Percentiles rank a stretch among this genome's conserved stretches.
Conservation (phyloP, 441 rosid genomes). For the Croton laevigatus region DNA sequence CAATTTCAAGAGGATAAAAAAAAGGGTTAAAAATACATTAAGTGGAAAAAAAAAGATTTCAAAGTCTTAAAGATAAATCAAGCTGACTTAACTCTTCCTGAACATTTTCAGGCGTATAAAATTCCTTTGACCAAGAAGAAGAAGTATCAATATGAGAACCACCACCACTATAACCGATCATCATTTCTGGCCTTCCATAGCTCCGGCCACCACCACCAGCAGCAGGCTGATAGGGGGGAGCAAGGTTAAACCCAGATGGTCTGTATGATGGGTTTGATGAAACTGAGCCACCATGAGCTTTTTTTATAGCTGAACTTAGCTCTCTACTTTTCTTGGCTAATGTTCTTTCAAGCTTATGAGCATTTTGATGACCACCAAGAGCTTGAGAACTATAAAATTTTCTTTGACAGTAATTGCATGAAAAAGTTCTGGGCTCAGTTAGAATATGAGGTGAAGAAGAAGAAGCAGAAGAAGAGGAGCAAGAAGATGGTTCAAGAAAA, state of each 20-base stretch:
- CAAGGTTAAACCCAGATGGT: conserved; percentile 21
- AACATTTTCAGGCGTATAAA: conserved; percentile 41
- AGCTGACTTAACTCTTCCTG: conserved; percentile 62
- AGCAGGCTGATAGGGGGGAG: conserved; percentile 19
- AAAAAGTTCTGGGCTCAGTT: conserved; percentile 54
- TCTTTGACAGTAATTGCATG: conserved; percentile 86
- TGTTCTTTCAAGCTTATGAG: conserved; percentile 89
- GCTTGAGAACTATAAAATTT: conserved; percentile 98
- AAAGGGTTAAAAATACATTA: conserved; percentile 14
- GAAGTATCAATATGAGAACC: conserved; percentile 23
- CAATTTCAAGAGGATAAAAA: conserved; percentile 11
- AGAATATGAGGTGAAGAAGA: conserved; percentile 51
- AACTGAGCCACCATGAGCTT: conserved; percentile 30
- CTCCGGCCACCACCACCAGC: conserved; percentile 16
- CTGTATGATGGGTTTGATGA: neutral
- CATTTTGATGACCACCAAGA: conserved; percentile 96
- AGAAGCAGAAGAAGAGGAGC: conserved; percentile 57
- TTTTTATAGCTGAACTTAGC: conserved; percentile 32
- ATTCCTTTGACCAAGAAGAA: conserved; percentile 40
- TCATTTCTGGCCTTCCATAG: conserved; percentile 26
- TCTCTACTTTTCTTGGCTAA: conserved; percentile 87
- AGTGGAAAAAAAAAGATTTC: conserved; percentile 19
- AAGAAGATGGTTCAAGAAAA: conserved; percentile 63
- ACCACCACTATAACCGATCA: conserved; percentile 18
- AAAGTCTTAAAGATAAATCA: conserved; percentile 82